Conservation (phyloP, 805 yeast species). For the Yarrowia phangngaensis region DNA sequence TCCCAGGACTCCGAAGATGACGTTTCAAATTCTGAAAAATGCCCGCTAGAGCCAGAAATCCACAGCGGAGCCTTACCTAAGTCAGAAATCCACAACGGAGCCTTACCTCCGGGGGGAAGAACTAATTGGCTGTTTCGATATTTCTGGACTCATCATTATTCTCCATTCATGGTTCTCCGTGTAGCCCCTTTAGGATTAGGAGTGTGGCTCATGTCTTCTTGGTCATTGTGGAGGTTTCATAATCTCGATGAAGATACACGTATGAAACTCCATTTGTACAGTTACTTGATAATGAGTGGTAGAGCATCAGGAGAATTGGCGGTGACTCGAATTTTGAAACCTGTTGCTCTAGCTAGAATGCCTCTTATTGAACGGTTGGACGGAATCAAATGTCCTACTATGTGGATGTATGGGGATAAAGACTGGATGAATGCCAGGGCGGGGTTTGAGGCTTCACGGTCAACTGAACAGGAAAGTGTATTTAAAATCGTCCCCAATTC, state of each 20-base stretch:
- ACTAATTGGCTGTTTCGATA: conserved; percentile 70
- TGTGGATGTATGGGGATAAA: conserved; percentile 81
- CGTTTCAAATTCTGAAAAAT: conserved; percentile 1
- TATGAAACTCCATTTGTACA: conserved; percentile 62
- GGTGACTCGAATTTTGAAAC: conserved; percentile 72
- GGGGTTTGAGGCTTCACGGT: conserved; percentile 39
- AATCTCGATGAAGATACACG: conserved; percentile 46
- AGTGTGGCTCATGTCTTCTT: conserved; percentile 67
- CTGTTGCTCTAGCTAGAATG: conserved; percentile 83
- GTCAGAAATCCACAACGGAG: conserved; percentile 11
- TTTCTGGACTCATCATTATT: conserved; percentile 79
- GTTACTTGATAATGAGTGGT: conserved; percentile 76
- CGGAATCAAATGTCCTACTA: conserved; percentile 53
- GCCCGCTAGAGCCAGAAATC: neutral
- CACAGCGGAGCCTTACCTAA: conserved; percentile 11
- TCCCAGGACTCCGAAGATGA: neutral
- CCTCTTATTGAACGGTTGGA: conserved; percentile 55
- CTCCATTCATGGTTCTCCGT: conserved; percentile 79
- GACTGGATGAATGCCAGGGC: conserved; percentile 60
- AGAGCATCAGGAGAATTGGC: conserved; percentile 91
- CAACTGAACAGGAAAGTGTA: conserved; percentile 33
- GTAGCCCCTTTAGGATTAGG: conserved; percentile 53
- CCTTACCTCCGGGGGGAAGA: conserved; percentile 35
- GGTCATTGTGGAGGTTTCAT: conserved; percentile 80
- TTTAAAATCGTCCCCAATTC: conserved; percentile 46